These are phyloP conservation scores for Penicillium freii DNA, from an alignment of 2,329 filamentous ascomycete genomes.

Conservation along the genomic window DNA sequence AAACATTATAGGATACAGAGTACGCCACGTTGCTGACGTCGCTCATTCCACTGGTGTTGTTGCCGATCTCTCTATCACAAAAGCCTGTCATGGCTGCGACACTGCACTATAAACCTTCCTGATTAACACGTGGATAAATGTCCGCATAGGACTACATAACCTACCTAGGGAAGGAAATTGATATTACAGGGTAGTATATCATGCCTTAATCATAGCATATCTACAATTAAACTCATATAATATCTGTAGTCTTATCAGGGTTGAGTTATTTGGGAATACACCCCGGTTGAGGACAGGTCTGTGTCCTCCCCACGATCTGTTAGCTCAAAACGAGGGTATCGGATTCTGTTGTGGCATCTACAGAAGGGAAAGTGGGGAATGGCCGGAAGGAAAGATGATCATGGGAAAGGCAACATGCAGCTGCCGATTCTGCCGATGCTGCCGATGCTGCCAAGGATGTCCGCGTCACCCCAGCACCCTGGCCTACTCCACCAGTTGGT, in stretches of 20 bases:
- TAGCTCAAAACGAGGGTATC: not conserved
- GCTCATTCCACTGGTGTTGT: not conserved
- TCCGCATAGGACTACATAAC: not conserved
- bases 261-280: not conserved
- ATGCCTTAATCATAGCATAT: not conserved
- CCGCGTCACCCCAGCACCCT: constrained; percentile 4
- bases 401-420: not conserved
- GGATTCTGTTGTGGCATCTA: not conserved
- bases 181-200: not conserved
- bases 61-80: constrained; percentile 5
- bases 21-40: not conserved
- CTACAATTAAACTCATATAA: not conserved
- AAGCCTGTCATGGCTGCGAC: not conserved
- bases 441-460: not conserved
- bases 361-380: not conserved
- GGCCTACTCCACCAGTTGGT: not conserved
- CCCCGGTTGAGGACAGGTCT: not conserved
- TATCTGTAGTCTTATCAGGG: not conserved
- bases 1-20: not conserved
- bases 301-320: not conserved
- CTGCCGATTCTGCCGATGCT: not conserved
- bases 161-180: not conserved
- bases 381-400: not conserved
- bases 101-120: not conserved
- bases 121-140: not conserved